Evolutionary conservation across 73 alveolate species (phyloP).

Genomic region (Loxodes magnus): DNA sequence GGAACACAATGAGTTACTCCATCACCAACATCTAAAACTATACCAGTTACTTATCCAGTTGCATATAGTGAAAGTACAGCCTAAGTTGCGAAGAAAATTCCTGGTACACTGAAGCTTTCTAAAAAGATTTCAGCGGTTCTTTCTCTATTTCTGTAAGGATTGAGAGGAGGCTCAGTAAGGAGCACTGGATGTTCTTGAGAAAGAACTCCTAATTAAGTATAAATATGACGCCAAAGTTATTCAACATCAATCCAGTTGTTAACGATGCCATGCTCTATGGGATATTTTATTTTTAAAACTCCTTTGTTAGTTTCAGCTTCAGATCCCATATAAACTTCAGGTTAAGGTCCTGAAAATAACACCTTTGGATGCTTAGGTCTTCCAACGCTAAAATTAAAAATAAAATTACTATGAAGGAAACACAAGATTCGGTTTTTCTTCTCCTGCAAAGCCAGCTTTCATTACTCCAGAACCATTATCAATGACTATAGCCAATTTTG

Average conservation of each 20-base stretch:
- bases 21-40: slow-evolving; percentile 97
- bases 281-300: slow-evolving; percentile 75
- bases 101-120: slow-evolving; percentile 92
- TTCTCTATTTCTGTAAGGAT: slow-evolving; percentile 57
- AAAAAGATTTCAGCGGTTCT: slow-evolving; percentile 69
- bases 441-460: slow-evolving; percentile 82
- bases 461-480: slow-evolving; percentile 80
- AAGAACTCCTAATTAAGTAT: slow-evolving; percentile 26
- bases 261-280: slow-evolving; percentile 90
- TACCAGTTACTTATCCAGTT: slow-evolving; percentile 89
- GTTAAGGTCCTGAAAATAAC: slow-evolving; percentile 52
- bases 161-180: slow-evolving; percentile 65
- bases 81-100: slow-evolving; percentile 84
- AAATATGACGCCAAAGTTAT: slow-evolving; percentile 47
- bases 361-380: slow-evolving; percentile 63
- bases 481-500: slow-evolving; percentile 48
- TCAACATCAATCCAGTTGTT: slow-evolving; percentile 94
- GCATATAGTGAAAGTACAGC: slow-evolving; percentile 91
- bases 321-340: slow-evolving; percentile 90
- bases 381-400: slow-evolving; percentile 82
- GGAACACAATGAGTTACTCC: slow-evolving; percentile 96
- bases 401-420: too few species aligned
- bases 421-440: slow-evolving; percentile 58
- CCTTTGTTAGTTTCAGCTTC: slow-evolving; percentile 96
- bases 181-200: slow-evolving; percentile 68